Evolutionary conservation across 2,329 filamentous ascomycete genomes (phyloP), one percentile per base, ranked within the genome.

Genomic region (Rhynchosporium graminicola): DNA sequence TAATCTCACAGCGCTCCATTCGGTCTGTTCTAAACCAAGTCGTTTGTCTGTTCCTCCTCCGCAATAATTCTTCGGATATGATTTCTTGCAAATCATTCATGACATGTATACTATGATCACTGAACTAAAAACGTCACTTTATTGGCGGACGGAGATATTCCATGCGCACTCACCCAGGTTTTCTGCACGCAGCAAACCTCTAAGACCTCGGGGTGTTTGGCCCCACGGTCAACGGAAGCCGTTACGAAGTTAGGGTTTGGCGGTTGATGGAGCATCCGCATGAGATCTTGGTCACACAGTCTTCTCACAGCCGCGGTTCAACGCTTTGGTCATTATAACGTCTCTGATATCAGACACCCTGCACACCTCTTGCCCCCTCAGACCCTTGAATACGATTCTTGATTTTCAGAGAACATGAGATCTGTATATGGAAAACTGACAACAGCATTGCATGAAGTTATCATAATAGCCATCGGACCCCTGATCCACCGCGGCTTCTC

Each of bases 191-290:
- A 28, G 51, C 15, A 13, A 58, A 40, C 9, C 9, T 43, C 31
- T 8, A 40, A 29, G 9, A 48, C 28, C 42, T 58, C 56, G 56
- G 45, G 33, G 9, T 58, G 40, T 48, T 26, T n/a, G 15, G 28
- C n/a, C 33, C 36, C 28, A 29, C 15, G 20, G 33, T n/a, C 45
- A 28, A 43, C 56, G 28, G 36, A 28, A 28, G 54, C 54, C 29
- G 54, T 57, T 33, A 40, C 20, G 20, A 20, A 20, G 20, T 20
- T 20, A 20, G 20, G 54, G 29, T 12, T 31, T 28, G 54, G 43
- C 40, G 54, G 6, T 57, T 57, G 54, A 45, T 29, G 55, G 38
- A 50, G 46, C 52, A 51, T 57, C 61, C 57, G 61, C 61, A 63
- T 63, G 57, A 48, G 50, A 50, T 28, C 26, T 42, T 12, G 55